Conservation (phyloP, 2,329 filamentous ascomycete species). For the Fusarium beomiforme region DNA sequence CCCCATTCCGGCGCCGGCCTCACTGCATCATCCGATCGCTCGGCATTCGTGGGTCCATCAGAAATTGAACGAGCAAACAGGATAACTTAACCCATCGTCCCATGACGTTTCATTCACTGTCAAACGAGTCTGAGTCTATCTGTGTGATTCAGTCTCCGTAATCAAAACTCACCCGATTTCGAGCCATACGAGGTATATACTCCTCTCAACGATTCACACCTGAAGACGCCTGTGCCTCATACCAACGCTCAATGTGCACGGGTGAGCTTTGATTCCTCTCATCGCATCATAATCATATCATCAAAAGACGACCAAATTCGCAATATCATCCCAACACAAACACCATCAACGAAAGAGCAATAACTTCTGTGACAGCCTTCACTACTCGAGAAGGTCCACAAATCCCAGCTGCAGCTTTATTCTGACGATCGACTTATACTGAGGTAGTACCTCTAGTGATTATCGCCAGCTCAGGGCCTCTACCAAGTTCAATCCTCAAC, state of each 20-base stretch:
- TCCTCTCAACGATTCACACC: not conserved
- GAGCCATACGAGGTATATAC: not conserved
- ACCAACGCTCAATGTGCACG: constrained; percentile 11
- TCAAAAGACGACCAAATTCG: constrained; percentile 4
- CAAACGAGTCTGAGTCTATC: constrained; percentile 13
- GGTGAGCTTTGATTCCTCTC: constrained; percentile 18
- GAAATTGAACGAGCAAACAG: constrained; percentile 34
- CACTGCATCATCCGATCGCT: constrained; percentile 42
- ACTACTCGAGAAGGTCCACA: constrained; percentile 5
- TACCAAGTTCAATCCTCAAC: not conserved
- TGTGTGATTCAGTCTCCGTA: constrained; percentile 35
- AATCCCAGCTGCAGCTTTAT: constrained; percentile 12
- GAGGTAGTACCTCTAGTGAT: constrained; percentile 19
- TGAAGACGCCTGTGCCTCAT: constrained; percentile 2
- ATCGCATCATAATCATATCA: constrained; percentile 34
- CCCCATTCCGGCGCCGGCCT: constrained; percentile 39
- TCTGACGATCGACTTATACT: constrained; percentile 15
- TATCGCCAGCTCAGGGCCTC: not conserved
- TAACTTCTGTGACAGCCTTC: constrained; percentile 3
- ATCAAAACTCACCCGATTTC: constrained; percentile 2
- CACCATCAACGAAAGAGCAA: constrained; percentile 1
- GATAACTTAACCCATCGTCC: constrained; percentile 27
- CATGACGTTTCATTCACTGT: constrained; percentile 40
- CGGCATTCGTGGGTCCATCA: constrained; percentile 43
- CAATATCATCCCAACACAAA: constrained; percentile 8